Conservation (phyloP, 164 flowering plant species). For the Annona squamosa region DNA sequence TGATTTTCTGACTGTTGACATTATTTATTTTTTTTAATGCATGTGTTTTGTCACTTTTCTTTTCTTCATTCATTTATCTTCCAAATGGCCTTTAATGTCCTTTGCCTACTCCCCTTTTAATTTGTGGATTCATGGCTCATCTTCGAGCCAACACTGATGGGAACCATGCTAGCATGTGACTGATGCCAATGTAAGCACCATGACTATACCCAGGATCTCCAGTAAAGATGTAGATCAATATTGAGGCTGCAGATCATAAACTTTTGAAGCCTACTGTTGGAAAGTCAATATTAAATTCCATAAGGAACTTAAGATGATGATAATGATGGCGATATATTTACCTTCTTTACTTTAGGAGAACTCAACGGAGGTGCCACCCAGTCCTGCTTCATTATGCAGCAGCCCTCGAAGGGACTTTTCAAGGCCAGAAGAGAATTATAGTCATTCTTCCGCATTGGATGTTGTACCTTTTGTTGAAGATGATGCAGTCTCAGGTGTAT, state of each 20-base stretch:
- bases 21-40: background rate
- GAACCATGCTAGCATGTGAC: background rate
- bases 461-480: constrained; percentile 35
- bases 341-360: constrained; percentile 47
- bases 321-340: background rate
- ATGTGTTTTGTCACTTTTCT: background rate
- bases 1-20: background rate
- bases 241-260: background rate
- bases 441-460: constrained; percentile 60
- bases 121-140: background rate
- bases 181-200: background rate
- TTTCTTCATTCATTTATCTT: background rate
- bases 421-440: constrained; percentile 39
- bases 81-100: background rate
- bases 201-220: background rate
- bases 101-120: background rate
- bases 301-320: background rate
- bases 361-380: constrained; percentile 95
- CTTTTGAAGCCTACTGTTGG: background rate
- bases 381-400: constrained; percentile 96
- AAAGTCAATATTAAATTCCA: background rate
- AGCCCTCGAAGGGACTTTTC: constrained; percentile 53
- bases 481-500: constrained; percentile 35
- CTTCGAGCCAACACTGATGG: background rate
- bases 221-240: background rate